These are phyloP conservation scores for Fraxinus pennsylvanica DNA, from an alignment of 257 asterid genomes.

Conservation along the genomic window DNA sequence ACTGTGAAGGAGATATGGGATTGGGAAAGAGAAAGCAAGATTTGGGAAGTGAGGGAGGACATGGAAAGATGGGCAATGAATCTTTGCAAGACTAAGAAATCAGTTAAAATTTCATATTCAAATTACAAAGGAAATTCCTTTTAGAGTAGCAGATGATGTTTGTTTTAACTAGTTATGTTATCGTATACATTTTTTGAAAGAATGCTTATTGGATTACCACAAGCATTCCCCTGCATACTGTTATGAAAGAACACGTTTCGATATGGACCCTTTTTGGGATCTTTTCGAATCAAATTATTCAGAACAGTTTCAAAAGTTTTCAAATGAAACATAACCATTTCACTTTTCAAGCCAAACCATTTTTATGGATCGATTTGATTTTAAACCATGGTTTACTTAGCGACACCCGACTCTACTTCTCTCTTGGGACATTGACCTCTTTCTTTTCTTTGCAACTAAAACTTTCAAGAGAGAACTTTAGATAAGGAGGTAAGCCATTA, in stretches of 20 bases:
- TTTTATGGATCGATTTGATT: background rate
- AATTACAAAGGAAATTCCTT: background rate
- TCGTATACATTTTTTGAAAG: background rate
- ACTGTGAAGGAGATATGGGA: conserved; percentile 33
- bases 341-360: background rate
- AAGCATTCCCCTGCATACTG: too few species aligned
- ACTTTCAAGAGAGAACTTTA: too few species aligned
- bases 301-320: too few species aligned
- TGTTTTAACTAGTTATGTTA: too few species aligned
- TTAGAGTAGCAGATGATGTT: background rate
- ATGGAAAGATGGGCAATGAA: conserved; percentile 34
- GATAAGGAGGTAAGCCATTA: too few species aligned
- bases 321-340: too few species aligned
- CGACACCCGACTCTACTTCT: too few species aligned
- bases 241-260: too few species aligned
- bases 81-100: background rate
- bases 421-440: too few species aligned
- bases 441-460: too few species aligned
- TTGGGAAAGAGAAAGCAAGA: conserved; percentile 43
- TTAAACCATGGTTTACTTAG: background rate
- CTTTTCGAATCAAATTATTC: too few species aligned
- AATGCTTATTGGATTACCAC: background rate
- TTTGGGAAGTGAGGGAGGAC: conserved; percentile 43
- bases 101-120: background rate
- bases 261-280: background rate